Evolutionary conservation across 2,329 filamentous ascomycete genomes (phyloP).

Genomic region (Trichophyton benhamiae): DNA sequence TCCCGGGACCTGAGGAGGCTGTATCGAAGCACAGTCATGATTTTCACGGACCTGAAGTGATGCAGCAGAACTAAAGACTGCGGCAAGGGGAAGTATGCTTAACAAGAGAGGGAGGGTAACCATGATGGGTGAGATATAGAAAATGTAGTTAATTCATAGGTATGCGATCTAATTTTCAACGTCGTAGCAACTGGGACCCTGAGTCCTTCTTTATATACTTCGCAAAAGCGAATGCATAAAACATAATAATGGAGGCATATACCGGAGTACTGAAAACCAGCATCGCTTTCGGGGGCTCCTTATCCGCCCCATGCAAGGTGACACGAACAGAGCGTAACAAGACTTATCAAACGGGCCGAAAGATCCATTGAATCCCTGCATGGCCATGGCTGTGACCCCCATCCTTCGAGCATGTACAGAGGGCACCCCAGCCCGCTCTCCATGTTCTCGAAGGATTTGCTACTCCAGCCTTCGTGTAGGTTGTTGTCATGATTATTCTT

Average conservation of each 20-base stretch:
- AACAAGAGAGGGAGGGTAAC: background rate
- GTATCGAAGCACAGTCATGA: background rate
- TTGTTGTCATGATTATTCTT: background rate
- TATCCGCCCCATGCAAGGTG: background rate
- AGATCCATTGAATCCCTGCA: background rate
- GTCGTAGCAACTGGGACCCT: too few species aligned
- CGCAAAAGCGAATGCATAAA: background rate
- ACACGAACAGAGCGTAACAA: background rate
- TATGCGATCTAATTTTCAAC: too few species aligned
- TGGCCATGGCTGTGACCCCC: background rate
- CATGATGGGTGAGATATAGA: background rate
- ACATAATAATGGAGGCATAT: background rate
- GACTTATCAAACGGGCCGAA: background rate
- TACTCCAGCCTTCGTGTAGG: background rate
- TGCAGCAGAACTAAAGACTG: background rate
- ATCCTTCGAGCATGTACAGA: background rate
- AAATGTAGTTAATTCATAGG: background rate
- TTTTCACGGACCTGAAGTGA: background rate
- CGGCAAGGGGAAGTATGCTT: background rate
- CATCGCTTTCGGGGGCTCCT: background rate
- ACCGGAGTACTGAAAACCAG: background rate
- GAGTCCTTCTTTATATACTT: background rate
- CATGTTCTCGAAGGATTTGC: too few species aligned
- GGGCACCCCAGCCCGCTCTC: too few species aligned
- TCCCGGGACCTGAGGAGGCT: background rate